Evolutionary conservation across 306 rosid genomes (phyloP).

Genomic region (Luffa aegyptiaca): DNA sequence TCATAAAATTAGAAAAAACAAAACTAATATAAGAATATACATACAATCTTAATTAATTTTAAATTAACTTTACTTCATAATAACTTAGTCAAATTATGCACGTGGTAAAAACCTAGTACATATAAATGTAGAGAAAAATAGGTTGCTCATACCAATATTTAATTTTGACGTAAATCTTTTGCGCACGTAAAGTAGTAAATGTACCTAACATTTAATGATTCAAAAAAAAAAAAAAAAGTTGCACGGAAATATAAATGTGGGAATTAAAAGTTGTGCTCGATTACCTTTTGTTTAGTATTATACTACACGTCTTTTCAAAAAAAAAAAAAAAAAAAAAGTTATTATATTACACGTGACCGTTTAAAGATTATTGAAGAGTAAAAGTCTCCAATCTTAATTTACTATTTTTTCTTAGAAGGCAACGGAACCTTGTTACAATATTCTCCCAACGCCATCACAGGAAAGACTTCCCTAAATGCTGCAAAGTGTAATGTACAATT

Average conservation of each 20-base stretch:
- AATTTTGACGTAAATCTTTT: too few relatives aligned
- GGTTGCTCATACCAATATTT: too few relatives aligned
- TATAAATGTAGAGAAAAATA: too few relatives aligned
- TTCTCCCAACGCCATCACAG: constrained; percentile 68
- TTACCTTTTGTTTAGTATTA: not conserved
- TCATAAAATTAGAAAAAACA: too few relatives aligned
- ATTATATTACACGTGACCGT: not conserved
- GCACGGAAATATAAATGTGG: not conserved
- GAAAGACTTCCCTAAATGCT: constrained; percentile 59
- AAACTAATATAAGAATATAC: too few relatives aligned
- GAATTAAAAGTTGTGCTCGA: not conserved
- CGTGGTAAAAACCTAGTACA: too few relatives aligned
- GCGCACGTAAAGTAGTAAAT: not conserved
- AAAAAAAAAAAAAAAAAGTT: not conserved
- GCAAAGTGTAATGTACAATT: constrained; percentile 64
- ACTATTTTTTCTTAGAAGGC: constrained; percentile 11
- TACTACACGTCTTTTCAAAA: too few relatives aligned
- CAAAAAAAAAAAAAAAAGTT: not conserved
- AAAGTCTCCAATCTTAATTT: not conserved
- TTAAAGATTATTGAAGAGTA: not conserved
- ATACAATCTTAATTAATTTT: too few relatives aligned
- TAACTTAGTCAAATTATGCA: too few relatives aligned
- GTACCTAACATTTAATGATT: not conserved
- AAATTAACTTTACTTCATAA: too few relatives aligned
- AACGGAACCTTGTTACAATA: constrained; percentile 47